Evolutionary conservation across 1,284 basidiomycete species (phyloP).

Genomic region (Microstroma glucosiphilum): DNA sequence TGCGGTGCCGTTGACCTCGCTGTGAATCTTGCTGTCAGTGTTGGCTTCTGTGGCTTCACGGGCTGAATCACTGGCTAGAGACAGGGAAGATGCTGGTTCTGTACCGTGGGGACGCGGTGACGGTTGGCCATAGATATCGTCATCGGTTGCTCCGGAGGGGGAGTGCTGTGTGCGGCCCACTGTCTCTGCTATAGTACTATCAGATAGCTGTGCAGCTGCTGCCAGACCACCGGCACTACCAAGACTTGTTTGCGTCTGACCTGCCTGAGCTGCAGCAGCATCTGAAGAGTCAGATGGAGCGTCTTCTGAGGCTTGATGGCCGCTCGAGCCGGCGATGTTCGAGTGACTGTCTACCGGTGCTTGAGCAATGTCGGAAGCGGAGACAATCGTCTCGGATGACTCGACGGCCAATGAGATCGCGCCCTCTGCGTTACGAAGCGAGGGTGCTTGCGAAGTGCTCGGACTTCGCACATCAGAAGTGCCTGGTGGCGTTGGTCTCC

Average conservation of each 20-base stretch:
- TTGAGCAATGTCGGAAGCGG: too few species aligned
- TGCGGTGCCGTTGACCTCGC: neutral
- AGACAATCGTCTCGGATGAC: too few species aligned
- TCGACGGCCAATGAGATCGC: neutral
- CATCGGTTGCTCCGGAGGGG: conserved; percentile 17
- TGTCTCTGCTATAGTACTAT: too few species aligned
- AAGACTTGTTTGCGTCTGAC: neutral
- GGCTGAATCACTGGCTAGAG: neutral
- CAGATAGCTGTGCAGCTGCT: neutral
- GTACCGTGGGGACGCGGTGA: conserved; percentile 14
- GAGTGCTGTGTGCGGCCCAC: neutral
- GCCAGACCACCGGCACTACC: neutral
- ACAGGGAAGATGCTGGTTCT: neutral
- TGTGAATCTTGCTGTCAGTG: conserved; percentile 2
- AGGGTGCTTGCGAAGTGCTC: conserved; percentile 24
- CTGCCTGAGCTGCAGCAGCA: conserved; percentile 1
- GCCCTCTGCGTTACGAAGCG: conserved; percentile 8
- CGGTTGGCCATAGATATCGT: conserved; percentile 31
- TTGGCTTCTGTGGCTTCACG: neutral
- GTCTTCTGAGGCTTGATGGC: too few species aligned
- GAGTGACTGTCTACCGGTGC: too few species aligned
- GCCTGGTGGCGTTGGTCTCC: conserved; percentile 35
- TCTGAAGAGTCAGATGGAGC: too few species aligned
- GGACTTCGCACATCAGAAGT: conserved; percentile 30
- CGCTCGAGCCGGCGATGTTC: too few species aligned